Conservation (phyloP, 1,284 basidiomycete genomes). For the Rhodotorula glutinis region DNA sequence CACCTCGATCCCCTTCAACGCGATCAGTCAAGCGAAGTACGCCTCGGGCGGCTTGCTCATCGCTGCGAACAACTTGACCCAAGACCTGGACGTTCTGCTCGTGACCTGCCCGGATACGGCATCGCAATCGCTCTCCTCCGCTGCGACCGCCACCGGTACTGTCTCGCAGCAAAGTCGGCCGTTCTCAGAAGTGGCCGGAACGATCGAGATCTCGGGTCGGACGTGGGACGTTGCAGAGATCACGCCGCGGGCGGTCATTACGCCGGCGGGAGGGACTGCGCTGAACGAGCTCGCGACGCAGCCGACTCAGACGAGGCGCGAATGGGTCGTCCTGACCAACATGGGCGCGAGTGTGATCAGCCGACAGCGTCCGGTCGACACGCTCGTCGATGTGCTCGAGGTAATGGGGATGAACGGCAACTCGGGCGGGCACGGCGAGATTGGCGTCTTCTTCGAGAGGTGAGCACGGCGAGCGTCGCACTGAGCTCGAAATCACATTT, state of each 20-base stretch:
- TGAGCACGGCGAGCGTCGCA: constrained; percentile 28
- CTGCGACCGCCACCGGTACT: constrained; percentile 7
- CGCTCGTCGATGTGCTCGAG: constrained; percentile 57
- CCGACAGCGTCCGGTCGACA: constrained; percentile 81
- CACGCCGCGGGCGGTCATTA: constrained; percentile 45
- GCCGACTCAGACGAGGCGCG: constrained; percentile 65
- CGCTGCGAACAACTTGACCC: constrained; percentile 58
- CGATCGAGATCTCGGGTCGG: constrained; percentile 71
- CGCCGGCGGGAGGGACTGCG: constrained; percentile 51
- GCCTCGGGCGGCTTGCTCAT: constrained; percentile 57
- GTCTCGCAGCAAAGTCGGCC: constrained; percentile 3
- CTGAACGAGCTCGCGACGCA: constrained; percentile 77
- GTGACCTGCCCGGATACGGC: constrained; percentile 70
- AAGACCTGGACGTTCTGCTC: constrained; percentile 69
- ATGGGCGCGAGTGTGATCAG: constrained; percentile 75
- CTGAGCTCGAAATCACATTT: background rate
- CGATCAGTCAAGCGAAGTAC: constrained; percentile 58
- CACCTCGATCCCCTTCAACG: constrained; percentile 34
- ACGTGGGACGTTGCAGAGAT: constrained; percentile 70
- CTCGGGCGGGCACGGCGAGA: constrained; percentile 37
- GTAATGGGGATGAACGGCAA: constrained; percentile 35
- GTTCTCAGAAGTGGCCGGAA: constrained; percentile 62
- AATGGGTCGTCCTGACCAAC: constrained; percentile 82
- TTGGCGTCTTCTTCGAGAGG: constrained; percentile 43
- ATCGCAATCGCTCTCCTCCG: constrained; percentile 28